These are phyloP conservation scores for Fusarium palustre DNA, from an alignment of 2,329 filamentous ascomycete species.

Conservation along the genomic window DNA sequence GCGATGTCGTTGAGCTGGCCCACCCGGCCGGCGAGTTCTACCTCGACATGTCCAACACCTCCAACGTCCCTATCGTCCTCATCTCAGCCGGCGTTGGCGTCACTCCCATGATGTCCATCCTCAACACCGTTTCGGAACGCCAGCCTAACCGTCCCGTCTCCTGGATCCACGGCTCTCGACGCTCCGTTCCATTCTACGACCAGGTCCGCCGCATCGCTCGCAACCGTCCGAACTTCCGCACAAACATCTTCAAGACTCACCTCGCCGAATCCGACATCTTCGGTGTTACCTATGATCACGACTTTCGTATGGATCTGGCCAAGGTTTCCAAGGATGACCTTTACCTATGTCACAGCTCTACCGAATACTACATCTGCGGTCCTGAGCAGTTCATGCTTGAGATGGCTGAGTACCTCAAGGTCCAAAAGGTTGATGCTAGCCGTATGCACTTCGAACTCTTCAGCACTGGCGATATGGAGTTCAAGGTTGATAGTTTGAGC, in stretches of 20 bases:
- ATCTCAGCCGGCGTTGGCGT: constrained; percentile 72
- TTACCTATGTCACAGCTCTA: constrained; percentile 57
- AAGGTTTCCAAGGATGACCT: constrained; percentile 59
- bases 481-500: constrained; percentile 50
- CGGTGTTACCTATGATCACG: constrained; percentile 59
- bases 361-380: constrained; percentile 67
- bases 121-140: constrained; percentile 64
- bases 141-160: constrained; percentile 63
- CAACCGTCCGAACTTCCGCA: constrained; percentile 52
- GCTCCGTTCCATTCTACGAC: constrained; percentile 64
- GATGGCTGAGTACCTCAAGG: constrained; percentile 58
- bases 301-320: constrained; percentile 58
- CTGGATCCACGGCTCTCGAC: constrained; percentile 70
- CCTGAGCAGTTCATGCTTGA: constrained; percentile 67
- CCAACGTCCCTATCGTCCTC: constrained; percentile 63
- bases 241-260: constrained; percentile 63
- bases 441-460: constrained; percentile 62
- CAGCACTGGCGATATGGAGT: constrained; percentile 58
- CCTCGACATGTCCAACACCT: constrained; percentile 58
- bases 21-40: constrained; percentile 75
- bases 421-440: constrained; percentile 53
- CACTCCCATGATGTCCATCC: constrained; percentile 70
- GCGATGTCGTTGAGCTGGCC: constrained; percentile 72
- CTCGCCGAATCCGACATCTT: constrained; percentile 59
- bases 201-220: constrained; percentile 61